These are phyloP conservation scores for Lactifluus echinatus DNA, from an alignment of 768 basidiomycete species.

Conservation along the genomic window DNA sequence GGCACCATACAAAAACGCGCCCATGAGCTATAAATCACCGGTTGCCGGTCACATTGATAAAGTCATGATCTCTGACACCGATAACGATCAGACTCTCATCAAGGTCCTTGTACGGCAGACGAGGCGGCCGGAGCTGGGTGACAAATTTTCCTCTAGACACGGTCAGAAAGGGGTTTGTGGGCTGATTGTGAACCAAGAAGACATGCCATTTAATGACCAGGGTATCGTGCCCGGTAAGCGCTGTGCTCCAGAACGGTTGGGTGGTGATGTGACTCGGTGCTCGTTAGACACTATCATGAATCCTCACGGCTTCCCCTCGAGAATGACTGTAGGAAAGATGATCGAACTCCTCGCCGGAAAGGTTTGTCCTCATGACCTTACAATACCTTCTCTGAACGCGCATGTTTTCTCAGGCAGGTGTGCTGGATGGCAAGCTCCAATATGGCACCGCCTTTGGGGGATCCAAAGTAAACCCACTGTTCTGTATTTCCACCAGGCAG, in stretches of 20 bases:
- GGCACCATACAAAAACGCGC: constrained; percentile 85
- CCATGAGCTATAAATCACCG: constrained; percentile 89
- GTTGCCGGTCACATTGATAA: constrained; percentile 95
- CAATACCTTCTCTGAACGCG: neutral
- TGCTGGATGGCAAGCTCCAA: constrained; percentile 79
- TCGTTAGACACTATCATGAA: constrained; percentile 97
- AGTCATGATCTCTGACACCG: constrained; percentile 94
- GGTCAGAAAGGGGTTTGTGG: constrained; percentile 99
- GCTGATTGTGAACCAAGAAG: constrained; percentile 96
- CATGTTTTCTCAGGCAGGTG: constrained; percentile 61
- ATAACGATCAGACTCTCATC: constrained; percentile 92
- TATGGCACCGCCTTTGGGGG: constrained; percentile 97
- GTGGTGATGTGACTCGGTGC: constrained; percentile 15
- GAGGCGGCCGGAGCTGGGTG: constrained; percentile 89
- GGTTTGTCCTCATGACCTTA: constrained; percentile 32
- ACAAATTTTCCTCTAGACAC: constrained; percentile 97
- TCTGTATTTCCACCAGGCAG: neutral
- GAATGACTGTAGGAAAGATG: constrained; percentile 99
- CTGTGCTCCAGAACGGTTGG: neutral
- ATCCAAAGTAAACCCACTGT: constrained; percentile 60
- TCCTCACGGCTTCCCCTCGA: constrained; percentile 97
- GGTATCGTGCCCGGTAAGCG: constrained; percentile 81
- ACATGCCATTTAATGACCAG: constrained; percentile 98
- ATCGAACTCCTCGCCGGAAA: constrained; percentile 96
- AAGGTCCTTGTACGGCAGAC: constrained; percentile 98